Evolutionary conservation across 306 rosid species (phyloP).

Genomic region (Medicago lupulina): DNA sequence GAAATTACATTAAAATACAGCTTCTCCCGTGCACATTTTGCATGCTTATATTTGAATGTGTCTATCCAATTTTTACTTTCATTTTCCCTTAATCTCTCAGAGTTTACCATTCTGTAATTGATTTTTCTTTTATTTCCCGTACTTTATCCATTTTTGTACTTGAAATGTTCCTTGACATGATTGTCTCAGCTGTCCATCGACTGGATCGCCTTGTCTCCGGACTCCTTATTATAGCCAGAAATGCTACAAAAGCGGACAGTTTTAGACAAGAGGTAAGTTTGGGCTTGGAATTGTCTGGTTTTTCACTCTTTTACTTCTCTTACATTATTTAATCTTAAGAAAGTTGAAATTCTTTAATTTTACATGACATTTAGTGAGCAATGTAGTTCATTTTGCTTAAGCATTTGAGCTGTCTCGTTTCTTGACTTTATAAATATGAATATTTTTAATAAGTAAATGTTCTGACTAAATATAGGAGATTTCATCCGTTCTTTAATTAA

Average conservation of each 20-base stretch:
- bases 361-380: neutral
- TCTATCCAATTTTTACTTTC: slow-evolving; percentile 30
- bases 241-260: slow-evolving; percentile 76
- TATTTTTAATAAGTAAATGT: neutral
- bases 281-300: slow-evolving; percentile 24
- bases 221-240: slow-evolving; percentile 94
- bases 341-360: slow-evolving; percentile 14
- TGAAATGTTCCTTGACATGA: slow-evolving; percentile 66
- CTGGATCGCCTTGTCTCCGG: slow-evolving; percentile 96
- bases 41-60: slow-evolving; percentile 1
- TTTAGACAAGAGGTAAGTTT: slow-evolving; percentile 84
- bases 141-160: slow-evolving; percentile 28
- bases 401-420: slow-evolving; percentile 25
- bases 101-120: slow-evolving; percentile 35
- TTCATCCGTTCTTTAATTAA: neutral
- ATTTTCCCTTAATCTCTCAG: slow-evolving; percentile 32
- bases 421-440: slow-evolving; percentile 17
- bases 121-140: slow-evolving; percentile 51
- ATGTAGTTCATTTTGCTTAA: slow-evolving; percentile 8
- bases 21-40: slow-evolving; percentile 27
- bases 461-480: slow-evolving; percentile 6
- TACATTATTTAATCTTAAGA: slow-evolving; percentile 9
- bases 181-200: slow-evolving; percentile 79
- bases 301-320: slow-evolving; percentile 16
- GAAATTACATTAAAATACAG: slow-evolving; percentile 17